Base-by-base conservation (phyloP, 768 basidiomycete genomes). In the Crucibulum laeve region DNA sequence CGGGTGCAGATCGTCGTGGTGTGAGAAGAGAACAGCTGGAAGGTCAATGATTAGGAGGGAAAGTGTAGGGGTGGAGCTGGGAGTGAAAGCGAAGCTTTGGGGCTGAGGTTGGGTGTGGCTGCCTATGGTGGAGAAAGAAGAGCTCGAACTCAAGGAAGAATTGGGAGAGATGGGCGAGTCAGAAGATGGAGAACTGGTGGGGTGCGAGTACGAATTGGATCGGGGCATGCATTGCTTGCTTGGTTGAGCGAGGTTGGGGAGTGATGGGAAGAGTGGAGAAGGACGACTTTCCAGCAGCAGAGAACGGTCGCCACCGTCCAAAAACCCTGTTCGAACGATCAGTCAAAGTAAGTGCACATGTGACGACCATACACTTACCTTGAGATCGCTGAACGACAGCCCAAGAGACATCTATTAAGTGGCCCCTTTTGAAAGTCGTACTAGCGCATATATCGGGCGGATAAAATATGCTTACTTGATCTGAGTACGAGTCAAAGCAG, bases 331-430 rank as follows among this genome's bases (percentile, higher is more conserved):
- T 10, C n/a, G 30, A 50, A 23, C 48, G 42, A 41, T 14, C 26
- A 44, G 38, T 26, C 5, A 34, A 7, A 25, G 25, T 40, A 22
- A 41, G 14, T 38, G 21, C 7, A 15, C 13, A 38, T 26, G 28
- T 8, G 4, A 10, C 37, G 2, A 37, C 7, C 30, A 26, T 11
- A 25, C 19, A 50, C 45, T 15, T 25, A 85, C 87, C 87, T 73
- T 84, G 81, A 49, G 87, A 91, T 35, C 87, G 85, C 51, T 91
- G 87, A 26, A 91, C 87, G 18, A 91, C 87, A 14, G 87, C 88
- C 87, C 87, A 91, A 4, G 87, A 89, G 40, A 91, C 77, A 56
- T 91, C 87, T 36, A 91, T 77, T 15, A 74, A 70, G 54, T 89
- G 82, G 5, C 87, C 85, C 55, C 84, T 89, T 38, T 10, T 25